These are phyloP conservation scores for Westerdykella ornata DNA, from an alignment of 2,329 filamentous ascomycete species.

Conservation along the genomic window DNA sequence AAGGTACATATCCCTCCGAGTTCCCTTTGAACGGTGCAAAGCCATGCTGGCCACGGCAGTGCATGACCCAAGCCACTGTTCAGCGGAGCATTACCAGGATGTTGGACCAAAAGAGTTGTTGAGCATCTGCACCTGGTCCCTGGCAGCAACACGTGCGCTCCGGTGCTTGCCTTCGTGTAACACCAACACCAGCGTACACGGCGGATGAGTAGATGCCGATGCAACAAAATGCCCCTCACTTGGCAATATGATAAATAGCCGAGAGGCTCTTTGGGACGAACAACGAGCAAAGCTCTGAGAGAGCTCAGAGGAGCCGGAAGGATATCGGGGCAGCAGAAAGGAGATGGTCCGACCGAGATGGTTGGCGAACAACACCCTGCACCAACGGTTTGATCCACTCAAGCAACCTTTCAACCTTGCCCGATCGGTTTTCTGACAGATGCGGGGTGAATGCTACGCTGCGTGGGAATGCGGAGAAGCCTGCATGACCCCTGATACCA, in stretches of 20 bases:
- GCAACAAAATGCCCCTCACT: neutral
- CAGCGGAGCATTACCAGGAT: too few species aligned
- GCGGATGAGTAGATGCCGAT: neutral
- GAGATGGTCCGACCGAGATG: neutral
- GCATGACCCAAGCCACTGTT: too few species aligned
- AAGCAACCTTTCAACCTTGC: neutral
- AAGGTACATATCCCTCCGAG: too few species aligned
- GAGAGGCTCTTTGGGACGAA: neutral
- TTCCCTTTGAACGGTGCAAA: too few species aligned
- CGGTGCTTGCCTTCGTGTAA: neutral
- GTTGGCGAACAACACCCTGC: neutral
- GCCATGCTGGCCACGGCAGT: too few species aligned
- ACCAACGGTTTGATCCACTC: neutral
- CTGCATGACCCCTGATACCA: too few species aligned
- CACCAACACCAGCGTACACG: neutral
- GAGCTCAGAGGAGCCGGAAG: too few species aligned
- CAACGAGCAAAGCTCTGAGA: neutral
- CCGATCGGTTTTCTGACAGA: neutral
- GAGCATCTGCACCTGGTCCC: too few species aligned
- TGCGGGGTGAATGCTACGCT: constrained; percentile 3
- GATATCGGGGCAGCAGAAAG: too few species aligned
- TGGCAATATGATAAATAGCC: neutral
- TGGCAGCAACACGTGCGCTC: neutral
- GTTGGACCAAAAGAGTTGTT: too few species aligned
- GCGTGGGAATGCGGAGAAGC: constrained; percentile 2